These are phyloP conservation scores for Pythium monospermum DNA, from an alignment of 352 stramenopile genomes.

Conservation along the genomic window DNA sequence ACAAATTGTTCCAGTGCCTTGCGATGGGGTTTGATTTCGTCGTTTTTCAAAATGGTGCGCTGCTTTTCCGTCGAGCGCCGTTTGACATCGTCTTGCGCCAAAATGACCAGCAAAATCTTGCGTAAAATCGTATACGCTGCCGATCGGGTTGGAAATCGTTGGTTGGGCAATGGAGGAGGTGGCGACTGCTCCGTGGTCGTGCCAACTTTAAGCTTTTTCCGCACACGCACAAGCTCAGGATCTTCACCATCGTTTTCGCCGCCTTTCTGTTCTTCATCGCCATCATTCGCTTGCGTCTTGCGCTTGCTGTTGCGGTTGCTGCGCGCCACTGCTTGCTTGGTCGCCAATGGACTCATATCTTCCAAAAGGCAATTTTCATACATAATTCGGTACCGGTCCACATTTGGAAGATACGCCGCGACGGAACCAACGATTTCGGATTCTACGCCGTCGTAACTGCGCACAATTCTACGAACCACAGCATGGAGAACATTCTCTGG, in stretches of 20 bases:
- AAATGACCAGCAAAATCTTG: conserved; percentile 44
- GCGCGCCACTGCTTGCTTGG: conserved; percentile 23
- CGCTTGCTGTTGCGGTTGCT: too few relatives aligned
- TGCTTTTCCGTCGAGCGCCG: conserved; percentile 51
- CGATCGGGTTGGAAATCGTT: conserved; percentile 43
- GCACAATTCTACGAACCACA: conserved; percentile 34
- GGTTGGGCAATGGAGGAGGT: too few relatives aligned
- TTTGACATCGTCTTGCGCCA: conserved; percentile 46
- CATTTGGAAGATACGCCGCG: conserved; percentile 36
- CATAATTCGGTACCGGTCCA: conserved; percentile 41
- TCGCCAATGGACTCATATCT: conserved; percentile 39
- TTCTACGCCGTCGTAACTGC: conserved; percentile 43
- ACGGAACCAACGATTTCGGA: conserved; percentile 36
- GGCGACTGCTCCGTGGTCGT: conserved; percentile 22
- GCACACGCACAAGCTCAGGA: background rate
- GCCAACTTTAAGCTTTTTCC: too few relatives aligned
- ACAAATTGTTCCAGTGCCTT: conserved; percentile 54
- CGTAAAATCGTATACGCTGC: conserved; percentile 43
- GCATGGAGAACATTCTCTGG: conserved; percentile 38
- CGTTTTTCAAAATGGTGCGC: conserved; percentile 47
- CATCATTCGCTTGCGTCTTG: conserved; percentile 16
- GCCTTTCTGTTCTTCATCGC: conserved; percentile 4
- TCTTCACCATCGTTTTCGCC: conserved; percentile 25
- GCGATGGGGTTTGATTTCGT: conserved; percentile 61
- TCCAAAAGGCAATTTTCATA: conserved; percentile 37